phyloP scores from a whole-genome alignment of 2,329 filamentous ascomycete genomes.

The Monilinia vaccinii-corymbosi region DNA sequence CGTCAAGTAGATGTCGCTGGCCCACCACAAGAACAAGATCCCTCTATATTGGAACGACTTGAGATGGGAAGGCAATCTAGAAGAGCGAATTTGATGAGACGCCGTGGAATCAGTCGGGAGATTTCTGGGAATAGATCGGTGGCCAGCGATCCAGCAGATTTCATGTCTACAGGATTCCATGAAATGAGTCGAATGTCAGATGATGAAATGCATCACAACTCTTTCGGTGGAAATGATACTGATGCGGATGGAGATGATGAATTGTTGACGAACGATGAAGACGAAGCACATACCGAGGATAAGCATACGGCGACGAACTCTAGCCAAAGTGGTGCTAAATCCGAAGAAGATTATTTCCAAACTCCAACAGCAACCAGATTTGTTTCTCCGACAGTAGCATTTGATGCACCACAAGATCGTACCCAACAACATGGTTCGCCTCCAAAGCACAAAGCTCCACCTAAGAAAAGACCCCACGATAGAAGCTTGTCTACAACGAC shows the following conservation, averaged over 20 bases:
- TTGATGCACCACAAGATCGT: neutral
- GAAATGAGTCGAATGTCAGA: slow-evolving; percentile 12
- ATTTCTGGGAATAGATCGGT: slow-evolving; percentile 43
- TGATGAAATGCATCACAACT: slow-evolving; percentile 1
- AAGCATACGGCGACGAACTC: slow-evolving; percentile 24
- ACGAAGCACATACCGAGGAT: slow-evolving; percentile 45
- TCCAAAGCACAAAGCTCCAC: neutral
- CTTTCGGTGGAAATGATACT: slow-evolving; percentile 44
- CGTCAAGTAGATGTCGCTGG: slow-evolving; percentile 45
- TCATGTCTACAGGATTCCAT: slow-evolving; percentile 38
- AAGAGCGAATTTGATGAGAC: slow-evolving; percentile 18
- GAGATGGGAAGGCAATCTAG: slow-evolving; percentile 35
- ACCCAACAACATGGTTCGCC: neutral
- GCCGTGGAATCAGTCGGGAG: slow-evolving; percentile 28
- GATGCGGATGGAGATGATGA: slow-evolving; percentile 69
- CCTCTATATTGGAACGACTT: slow-evolving; percentile 46
- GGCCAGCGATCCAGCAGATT: slow-evolving; percentile 55
- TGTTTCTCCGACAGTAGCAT: slow-evolving; percentile 13
- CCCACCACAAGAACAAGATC: slow-evolving; percentile 52
- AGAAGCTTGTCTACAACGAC: slow-evolving; percentile 75
- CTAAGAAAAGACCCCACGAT: slow-evolving; percentile 39
- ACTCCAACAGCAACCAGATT: slow-evolving; percentile 40
- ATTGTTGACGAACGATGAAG: slow-evolving; percentile 71
- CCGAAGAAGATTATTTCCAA: slow-evolving; percentile 45
- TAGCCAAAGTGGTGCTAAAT: slow-evolving; percentile 33